phyloP scores from a whole-genome alignment of 1,284 basidiomycete genomes.

The Vanrija sp. region DNA sequence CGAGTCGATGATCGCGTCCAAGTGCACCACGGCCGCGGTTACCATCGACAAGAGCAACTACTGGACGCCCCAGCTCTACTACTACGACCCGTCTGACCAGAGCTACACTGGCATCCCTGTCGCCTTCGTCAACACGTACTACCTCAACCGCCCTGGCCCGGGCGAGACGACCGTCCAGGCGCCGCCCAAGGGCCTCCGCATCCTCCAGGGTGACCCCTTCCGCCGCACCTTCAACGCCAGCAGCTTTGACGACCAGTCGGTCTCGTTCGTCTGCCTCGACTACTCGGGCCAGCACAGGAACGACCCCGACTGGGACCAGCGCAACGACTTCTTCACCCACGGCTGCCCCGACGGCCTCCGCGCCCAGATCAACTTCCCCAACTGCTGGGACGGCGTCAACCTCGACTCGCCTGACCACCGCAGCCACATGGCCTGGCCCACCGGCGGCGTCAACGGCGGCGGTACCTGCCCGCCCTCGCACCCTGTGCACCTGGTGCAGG shows the following conservation, averaged over 20 bases:
- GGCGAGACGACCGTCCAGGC: conserved; percentile 21
- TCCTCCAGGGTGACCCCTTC: conserved; percentile 40
- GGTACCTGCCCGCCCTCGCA: conserved; percentile 32
- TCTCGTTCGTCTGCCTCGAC: conserved; percentile 40
- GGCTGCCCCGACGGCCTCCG: conserved; percentile 31
- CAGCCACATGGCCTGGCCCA: conserved; percentile 41
- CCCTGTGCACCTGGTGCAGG: not conserved
- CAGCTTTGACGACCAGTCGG: conserved; percentile 24
- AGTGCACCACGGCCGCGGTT: conserved; percentile 47
- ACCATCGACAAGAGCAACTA: conserved; percentile 39
- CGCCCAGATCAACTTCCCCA: conserved; percentile 37
- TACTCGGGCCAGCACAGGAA: conserved; percentile 13
- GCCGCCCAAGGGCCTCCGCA: conserved; percentile 34
- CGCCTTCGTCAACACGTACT: conserved; percentile 21
- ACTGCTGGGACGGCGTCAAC: conserved; percentile 47
- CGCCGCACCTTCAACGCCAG: conserved; percentile 12
- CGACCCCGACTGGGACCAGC: conserved; percentile 11
- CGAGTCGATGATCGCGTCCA: conserved; percentile 28
- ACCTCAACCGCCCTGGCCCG: conserved; percentile 13
- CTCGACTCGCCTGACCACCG: conserved; percentile 39
- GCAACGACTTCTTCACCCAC: conserved; percentile 18
- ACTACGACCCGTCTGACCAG: conserved; percentile 20
- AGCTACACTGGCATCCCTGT: conserved; percentile 22
- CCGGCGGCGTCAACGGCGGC: conserved; percentile 13
- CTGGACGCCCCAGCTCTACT: conserved; percentile 42